A percentile compares a stretch with the other conserved stretches of the same genome.
phyloP scores from a whole-genome alignment of 768 basidiomycete genomes.

The Auricularia sp. region DNA sequence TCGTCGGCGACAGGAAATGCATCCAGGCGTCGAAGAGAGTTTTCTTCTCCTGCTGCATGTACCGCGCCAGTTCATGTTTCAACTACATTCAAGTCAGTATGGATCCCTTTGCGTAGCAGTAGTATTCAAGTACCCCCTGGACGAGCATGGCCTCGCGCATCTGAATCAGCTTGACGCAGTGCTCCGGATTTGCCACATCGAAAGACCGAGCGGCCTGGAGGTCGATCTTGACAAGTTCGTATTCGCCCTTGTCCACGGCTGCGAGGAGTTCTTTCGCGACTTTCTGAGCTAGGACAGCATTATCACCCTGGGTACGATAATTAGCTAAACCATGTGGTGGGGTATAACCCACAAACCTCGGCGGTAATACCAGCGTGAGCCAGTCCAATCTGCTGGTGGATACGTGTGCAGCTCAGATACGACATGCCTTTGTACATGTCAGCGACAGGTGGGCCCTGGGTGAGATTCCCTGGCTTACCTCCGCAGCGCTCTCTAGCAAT shows the following conservation, averaged over 20 bases:
- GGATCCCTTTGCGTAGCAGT: too few species aligned
- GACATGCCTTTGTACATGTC: neutral
- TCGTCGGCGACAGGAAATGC: neutral
- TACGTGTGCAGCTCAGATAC: neutral
- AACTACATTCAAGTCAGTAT: neutral
- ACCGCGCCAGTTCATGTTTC: neutral
- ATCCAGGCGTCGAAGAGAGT: constrained; percentile 1
- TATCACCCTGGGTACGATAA: neutral
- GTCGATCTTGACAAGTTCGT: neutral
- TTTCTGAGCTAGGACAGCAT: neutral
- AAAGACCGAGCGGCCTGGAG: neutral
- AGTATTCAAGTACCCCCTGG: neutral
- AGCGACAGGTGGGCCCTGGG: neutral
- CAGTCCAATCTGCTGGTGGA: neutral
- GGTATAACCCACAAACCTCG: neutral
- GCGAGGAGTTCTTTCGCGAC: constrained; percentile 1
- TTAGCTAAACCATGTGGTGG: too few species aligned
- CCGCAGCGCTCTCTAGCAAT: neutral
- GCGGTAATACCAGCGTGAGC: neutral
- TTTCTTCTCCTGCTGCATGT: neutral
- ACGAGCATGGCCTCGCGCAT: neutral
- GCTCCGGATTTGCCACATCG: neutral
- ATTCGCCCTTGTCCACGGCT: neutral
- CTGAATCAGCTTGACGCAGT: neutral
- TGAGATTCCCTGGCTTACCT: neutral